Base-by-base conservation (phyloP, 2,329 filamentous ascomycete genomes). In the Cytospora schulzeri region DNA sequence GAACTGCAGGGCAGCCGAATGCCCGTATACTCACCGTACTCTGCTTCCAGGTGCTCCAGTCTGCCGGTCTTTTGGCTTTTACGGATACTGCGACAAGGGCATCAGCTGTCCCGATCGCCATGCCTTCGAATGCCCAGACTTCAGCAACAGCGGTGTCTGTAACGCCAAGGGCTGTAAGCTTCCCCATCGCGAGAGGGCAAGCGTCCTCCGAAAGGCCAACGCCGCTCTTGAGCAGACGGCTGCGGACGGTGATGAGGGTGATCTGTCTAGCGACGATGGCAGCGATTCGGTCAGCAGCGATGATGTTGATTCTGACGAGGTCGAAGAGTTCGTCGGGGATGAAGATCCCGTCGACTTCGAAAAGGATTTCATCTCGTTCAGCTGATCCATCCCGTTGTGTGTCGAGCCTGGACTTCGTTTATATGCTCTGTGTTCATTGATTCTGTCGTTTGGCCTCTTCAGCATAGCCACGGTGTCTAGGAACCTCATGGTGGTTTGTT, bases 71-170 rank as follows among this genome's bases (percentile, higher is more conserved):
- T 98, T 99, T 80, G 94, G 91, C 31, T 86, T 88, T 61, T 85
- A 93, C 73, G 94, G 95, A 60, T 98, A 93, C 77, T 98, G 95
- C 80, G 88, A 91, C 67, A 91, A 91, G 75, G 95, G 94, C 66
- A 83, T 85, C 63, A 78, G 83, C 62, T 98, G 95, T 78, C 78
- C 86, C 66, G 88, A 95, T 68, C 90, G 93, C 67, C 95, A 99
- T 80, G 90, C 94, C 64, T 90, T 90, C 78, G 94, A 98, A 77
- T 98, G 95, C 77, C 94, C 95, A 68, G 91, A 96, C 76, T 97
- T 96, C 81, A 91, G 92, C 84, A 96, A 97, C 78, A 92, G 86
- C 66, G 94, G 94, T 72, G 81, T 83, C 68, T 99, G 95, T 85
- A 88, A 88, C 75, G 88, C 85, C 75, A 88, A 89, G 77, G 88